A percentile compares a stretch with the other conserved stretches of the same genome.
Evolutionary conservation across 106 monocot species (phyloP).

Genomic region (Apostasia ramifera): DNA sequence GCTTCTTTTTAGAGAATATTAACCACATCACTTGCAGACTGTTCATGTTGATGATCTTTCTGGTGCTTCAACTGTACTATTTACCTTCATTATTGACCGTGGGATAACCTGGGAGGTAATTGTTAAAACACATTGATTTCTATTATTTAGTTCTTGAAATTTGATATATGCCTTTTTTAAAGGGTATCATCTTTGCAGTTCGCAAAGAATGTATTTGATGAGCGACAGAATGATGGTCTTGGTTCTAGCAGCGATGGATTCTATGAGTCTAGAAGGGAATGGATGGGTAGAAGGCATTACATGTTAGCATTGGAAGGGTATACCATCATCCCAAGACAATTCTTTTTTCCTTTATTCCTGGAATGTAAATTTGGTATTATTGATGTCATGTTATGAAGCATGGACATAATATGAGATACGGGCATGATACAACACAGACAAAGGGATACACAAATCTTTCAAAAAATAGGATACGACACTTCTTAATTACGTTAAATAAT

Average conservation of each 20-base stretch:
- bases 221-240: slow-evolving; percentile 40
- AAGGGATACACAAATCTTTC: too few species aligned
- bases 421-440: too few species aligned
- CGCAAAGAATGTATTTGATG: slow-evolving; percentile 74
- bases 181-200: slow-evolving; percentile 23
- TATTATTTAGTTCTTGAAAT: neutral
- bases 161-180: neutral
- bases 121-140: neutral
- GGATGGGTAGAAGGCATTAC: slow-evolving; percentile 92
- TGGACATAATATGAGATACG: too few species aligned
- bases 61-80: slow-evolving; percentile 84
- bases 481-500: too few species aligned
- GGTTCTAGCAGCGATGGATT: slow-evolving; percentile 61
- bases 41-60: slow-evolving; percentile 85
- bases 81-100: slow-evolving; percentile 75
- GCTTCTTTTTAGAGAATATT: slow-evolving; percentile 7
- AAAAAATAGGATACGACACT: too few species aligned
- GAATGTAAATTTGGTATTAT: neutral
- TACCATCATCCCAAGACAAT: neutral
- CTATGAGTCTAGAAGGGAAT: slow-evolving; percentile 95
- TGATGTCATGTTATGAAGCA: neutral
- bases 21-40: slow-evolving; percentile 38
- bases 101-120: slow-evolving; percentile 91
- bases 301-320: slow-evolving; percentile 89
- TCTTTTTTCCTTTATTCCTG: neutral